Evolutionary conservation across 2,329 filamentous ascomycete genomes (phyloP), one percentile per base, ranked within the genome.

Genomic region (Tolypocladium paradoxum): DNA sequence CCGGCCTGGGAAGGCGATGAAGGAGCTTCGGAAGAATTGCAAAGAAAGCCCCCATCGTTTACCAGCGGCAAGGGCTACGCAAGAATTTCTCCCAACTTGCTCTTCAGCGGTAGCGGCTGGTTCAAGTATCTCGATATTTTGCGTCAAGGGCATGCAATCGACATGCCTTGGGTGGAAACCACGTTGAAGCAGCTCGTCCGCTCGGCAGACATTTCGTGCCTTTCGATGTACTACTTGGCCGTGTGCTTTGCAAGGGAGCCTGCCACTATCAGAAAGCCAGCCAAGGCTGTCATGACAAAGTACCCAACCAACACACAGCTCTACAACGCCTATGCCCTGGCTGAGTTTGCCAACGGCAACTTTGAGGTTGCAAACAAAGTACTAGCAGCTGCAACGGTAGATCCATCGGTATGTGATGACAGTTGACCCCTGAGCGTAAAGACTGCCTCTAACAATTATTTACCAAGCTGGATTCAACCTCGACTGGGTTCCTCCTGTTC

Each of bases 251-350:
- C 68, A 0, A 78, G 79, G 53, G 77, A 83, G 45, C 72, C 77
- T 0, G 62, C 67, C 1, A 73, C 70, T 2, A 80, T 83, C 29
- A 85, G 81, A 58, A 95, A 89, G 63, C 73, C 77, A 7, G 88
- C 89, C 0, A 95, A 89, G 61, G 69, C 70, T 7, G 71, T 95
- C 0, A 68, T 96, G n/a, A 92, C 87, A 63, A 76, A 76, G 48
- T 79, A 81, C 53, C 74, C 83, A 0, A 74, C 80, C 1, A 85
- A 82, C 59, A 65, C 88, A 3, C 72, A 75, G 16, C 72, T 96
- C 0, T 96, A 95, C 68, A 87, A 90, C 59, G 82, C 84, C 0
- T 95, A 92, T 62, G 88, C 86, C 0, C 69, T 89, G 16, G 81
- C 90, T 4, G 88, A 95, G 66, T 76, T 70, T 58, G 72, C 73